These are phyloP conservation scores for Ceratobasidium sp. DNA, from an alignment of 1,284 basidiomycete genomes.

Conservation along the genomic window DNA sequence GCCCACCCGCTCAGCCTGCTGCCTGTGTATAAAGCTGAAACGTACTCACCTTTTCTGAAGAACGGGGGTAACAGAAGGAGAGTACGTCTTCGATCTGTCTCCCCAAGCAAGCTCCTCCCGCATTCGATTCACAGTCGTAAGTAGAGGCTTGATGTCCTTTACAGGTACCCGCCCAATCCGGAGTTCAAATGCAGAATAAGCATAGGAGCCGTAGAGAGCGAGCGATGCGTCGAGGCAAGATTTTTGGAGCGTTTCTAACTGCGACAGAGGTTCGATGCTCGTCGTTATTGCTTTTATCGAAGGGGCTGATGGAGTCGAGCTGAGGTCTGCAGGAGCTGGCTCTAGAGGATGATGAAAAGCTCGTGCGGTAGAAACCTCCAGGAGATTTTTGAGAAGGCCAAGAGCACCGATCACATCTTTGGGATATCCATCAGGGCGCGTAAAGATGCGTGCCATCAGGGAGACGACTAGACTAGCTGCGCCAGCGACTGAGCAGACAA, in stretches of 20 bases:
- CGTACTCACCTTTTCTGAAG: not conserved
- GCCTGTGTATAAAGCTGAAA: not conserved
- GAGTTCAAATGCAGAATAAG: slow-evolving; percentile 62
- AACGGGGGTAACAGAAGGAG: not conserved
- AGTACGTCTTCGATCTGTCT: slow-evolving; percentile 50
- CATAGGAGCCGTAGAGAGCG: slow-evolving; percentile 59
- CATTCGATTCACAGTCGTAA: slow-evolving; percentile 60
- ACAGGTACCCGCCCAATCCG: slow-evolving; percentile 62
- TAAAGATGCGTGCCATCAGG: slow-evolving; percentile 30
- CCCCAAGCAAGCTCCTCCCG: slow-evolving; percentile 63
- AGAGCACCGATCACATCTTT: slow-evolving; percentile 39
- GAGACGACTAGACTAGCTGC: slow-evolving; percentile 40
- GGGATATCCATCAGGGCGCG: slow-evolving; percentile 38
- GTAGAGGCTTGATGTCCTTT: slow-evolving; percentile 60
- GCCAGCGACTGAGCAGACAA: slow-evolving; percentile 19
- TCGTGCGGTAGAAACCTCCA: slow-evolving; percentile 25
- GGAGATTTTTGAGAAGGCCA: slow-evolving; percentile 3
- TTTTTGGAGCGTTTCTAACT: slow-evolving; percentile 51
- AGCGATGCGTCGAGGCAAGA: slow-evolving; percentile 58
- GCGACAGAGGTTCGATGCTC: not conserved
- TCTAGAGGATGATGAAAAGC: not conserved
- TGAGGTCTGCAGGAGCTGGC: not conserved
- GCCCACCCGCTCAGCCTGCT: not conserved
- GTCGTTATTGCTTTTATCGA: not conserved
- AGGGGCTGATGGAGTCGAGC: not conserved